A percentile compares a stretch with the other conserved stretches of the same genome.
Conservation (phyloP, 2,329 filamentous ascomycete species). For the Ophiocordyceps robertsii region DNA sequence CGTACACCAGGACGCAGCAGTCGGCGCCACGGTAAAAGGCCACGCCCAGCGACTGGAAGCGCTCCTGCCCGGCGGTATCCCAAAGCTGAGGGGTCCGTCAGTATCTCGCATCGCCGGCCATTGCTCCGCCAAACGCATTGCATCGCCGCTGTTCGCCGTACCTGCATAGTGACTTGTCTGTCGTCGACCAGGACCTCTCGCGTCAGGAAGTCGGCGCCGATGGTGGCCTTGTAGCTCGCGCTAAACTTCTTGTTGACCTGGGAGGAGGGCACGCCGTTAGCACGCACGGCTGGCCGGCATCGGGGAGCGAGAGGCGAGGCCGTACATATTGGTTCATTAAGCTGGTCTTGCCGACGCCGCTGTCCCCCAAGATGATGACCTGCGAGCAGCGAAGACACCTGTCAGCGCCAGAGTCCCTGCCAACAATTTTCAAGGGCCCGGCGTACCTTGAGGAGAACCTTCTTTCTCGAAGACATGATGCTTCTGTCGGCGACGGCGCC, state of each 20-base stretch:
- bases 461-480: slow-evolving; percentile 71
- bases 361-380: slow-evolving; percentile 98
- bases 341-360: slow-evolving; percentile 97
- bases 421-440: background rate
- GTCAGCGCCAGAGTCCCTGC: background rate
- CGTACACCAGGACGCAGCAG: slow-evolving; percentile 95
- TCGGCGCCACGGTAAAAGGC: slow-evolving; percentile 96
- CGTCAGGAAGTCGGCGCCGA: slow-evolving; percentile 95
- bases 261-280: background rate
- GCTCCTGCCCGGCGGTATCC: slow-evolving; percentile 95
- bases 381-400: slow-evolving; percentile 21
- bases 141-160: slow-evolving; percentile 20
- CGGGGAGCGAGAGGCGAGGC: slow-evolving; percentile 4
- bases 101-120: background rate
- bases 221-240: slow-evolving; percentile 98
- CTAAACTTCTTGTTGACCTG: slow-evolving; percentile 99
- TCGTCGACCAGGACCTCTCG: slow-evolving; percentile 97
- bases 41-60: slow-evolving; percentile 92
- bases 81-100: slow-evolving; percentile 53
- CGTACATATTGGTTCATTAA: slow-evolving; percentile 99
- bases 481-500: slow-evolving; percentile 8
- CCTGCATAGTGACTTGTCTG: slow-evolving; percentile 96
- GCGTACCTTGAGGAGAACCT: slow-evolving; percentile 75
- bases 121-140: no score
- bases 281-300: background rate